These are phyloP conservation scores for Eucalyptus polybractea DNA, from an alignment of 345 rosid species.

Conservation along the genomic window DNA sequence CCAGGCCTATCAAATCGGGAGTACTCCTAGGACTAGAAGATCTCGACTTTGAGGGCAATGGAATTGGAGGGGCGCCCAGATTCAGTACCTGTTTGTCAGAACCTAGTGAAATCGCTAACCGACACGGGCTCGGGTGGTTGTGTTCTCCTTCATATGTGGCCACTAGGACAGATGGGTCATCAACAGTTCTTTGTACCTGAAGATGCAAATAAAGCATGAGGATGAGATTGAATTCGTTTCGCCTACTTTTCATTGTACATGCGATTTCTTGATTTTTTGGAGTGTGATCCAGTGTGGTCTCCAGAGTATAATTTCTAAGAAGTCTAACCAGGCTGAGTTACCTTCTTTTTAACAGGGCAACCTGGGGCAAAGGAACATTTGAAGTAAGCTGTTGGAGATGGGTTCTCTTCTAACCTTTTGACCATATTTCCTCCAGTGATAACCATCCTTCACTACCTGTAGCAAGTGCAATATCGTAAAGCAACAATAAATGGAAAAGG, in stretches of 20 bases:
- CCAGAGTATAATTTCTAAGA: background rate
- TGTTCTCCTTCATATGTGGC: slow-evolving; percentile 89
- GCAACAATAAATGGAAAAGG: background rate
- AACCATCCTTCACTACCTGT: slow-evolving; percentile 56
- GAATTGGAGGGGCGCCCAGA: background rate
- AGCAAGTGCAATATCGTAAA: background rate
- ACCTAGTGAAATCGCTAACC: slow-evolving; percentile 4
- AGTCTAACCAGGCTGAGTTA: background rate
- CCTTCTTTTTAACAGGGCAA: slow-evolving; percentile 90
- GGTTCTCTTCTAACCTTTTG: slow-evolving; percentile 93
- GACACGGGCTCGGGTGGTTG: slow-evolving; percentile 34
- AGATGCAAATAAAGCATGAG: background rate
- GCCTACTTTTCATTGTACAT: background rate
- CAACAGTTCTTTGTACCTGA: slow-evolving; percentile 79
- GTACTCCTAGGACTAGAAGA: slow-evolving; percentile 6
- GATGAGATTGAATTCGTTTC: background rate
- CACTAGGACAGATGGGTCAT: slow-evolving; percentile 46
- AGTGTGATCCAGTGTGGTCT: background rate
- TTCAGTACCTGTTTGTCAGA: background rate
- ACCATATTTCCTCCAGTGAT: slow-evolving; percentile 96
- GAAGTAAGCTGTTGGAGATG: slow-evolving; percentile 88
- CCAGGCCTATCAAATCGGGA: background rate
- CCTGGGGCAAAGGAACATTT: slow-evolving; percentile 72
- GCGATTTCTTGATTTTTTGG: background rate
- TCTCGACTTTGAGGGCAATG: slow-evolving; percentile 1